Base-by-base conservation (phyloP, 2,329 filamentous ascomycete genomes). In the Epichloe amarillans region DNA sequence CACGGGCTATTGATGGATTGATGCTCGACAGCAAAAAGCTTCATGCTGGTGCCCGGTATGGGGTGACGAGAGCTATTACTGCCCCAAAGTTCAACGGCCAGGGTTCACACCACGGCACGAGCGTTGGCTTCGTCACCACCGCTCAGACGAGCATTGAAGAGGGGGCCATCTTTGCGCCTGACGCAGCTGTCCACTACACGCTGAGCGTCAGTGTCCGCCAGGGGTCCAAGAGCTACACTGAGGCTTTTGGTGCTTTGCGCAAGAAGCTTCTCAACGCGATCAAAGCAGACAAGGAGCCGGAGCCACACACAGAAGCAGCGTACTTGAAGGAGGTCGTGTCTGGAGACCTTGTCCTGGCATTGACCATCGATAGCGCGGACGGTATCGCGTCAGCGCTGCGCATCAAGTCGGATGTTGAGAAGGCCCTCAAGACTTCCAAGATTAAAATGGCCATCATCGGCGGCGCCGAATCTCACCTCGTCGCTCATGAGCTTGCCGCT, bases 291-390 rank as follows among this genome's bases (percentile, higher is more conserved):
- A 19, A 48, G 30, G 40, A 55, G 8, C 51, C 64, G 6, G 69
- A 76, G 17, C 55, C 63, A 0, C 78, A 69, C 57, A 72, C 72
- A 0, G 76, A 79, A 58, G 63, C 64, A 1, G 66, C 69, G 3
- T 81, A 72, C 57, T 69, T 81, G 19, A 70, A 66, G 53, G 70
- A 71, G 56, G 80, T 83, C 0, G 66, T 83, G 2, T 60, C 66
- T 2, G 80, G 77, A 21, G 64, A 73, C 3, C 58, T 76, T 2
- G 72, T 80, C 0, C 69, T 86, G 1, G 77, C 75, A 4, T 60
- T 85, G 11, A 79, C 73, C 0, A 75, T 75, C 11, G 76, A 84
- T 58, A 81, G 75, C 53, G 82, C 81, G 6, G 82, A 85, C 57
- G 71, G 72, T 19, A 84, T 84, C 53, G 75, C 79, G 2, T 66